Conservation (phyloP, 768 basidiomycete genomes). For the Amanita brunnescens region DNA sequence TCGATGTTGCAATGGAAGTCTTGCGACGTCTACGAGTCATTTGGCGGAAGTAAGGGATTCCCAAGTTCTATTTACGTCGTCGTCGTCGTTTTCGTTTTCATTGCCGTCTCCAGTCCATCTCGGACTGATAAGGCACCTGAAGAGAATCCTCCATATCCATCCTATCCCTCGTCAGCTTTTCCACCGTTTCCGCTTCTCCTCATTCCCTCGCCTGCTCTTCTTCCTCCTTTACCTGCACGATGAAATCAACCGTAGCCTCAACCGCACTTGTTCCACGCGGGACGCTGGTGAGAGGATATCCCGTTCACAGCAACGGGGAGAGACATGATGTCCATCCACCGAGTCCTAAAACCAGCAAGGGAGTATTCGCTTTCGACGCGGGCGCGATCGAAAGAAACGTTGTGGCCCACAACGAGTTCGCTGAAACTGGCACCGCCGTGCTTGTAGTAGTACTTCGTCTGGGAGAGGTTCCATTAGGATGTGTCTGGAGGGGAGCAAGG, state of each 20-base stretch:
- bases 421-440: constrained; percentile 71
- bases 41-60: constrained; percentile 90
- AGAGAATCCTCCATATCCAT: constrained; percentile 27
- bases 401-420: constrained; percentile 86
- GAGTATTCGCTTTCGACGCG: constrained; percentile 79
- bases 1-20: constrained; percentile 78
- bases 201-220: constrained; percentile 30
- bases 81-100: constrained; percentile 31
- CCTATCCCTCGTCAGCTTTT: constrained; percentile 28
- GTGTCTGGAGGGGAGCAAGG: constrained; percentile 9
- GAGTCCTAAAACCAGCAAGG: constrained; percentile 53
- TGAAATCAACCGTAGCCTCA: constrained; percentile 38
- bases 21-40: constrained; percentile 86
- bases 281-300: constrained; percentile 90
- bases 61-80: constrained; percentile 71
- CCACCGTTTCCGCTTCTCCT: constrained; percentile 38
- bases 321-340: constrained; percentile 92
- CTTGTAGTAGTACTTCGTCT: constrained; percentile 59
- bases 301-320: constrained; percentile 91
- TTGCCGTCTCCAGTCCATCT: constrained; percentile 2
- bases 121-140: too few relatives aligned
- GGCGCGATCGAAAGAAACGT: constrained; percentile 88
- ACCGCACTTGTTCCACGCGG: constrained; percentile 84
- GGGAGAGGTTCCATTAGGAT: constrained; percentile 7
- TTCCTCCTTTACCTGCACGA: constrained; percentile 37